These are phyloP conservation scores for Exophiala bonariae DNA, from an alignment of 2,329 filamentous ascomycete genomes.

Conservation along the genomic window DNA sequence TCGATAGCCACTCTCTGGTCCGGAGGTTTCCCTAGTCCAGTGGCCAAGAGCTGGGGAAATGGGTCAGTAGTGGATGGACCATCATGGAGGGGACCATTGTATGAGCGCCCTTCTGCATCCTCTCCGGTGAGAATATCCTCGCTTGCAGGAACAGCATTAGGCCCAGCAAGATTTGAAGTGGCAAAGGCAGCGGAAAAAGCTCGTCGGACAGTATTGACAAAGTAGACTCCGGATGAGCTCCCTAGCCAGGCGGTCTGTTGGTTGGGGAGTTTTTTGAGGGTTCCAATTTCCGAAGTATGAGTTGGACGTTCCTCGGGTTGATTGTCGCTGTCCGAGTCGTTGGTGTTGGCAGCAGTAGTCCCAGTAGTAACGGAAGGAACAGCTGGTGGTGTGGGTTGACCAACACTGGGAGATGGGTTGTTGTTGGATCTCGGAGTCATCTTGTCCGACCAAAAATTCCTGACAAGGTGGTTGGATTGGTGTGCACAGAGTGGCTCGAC, in stretches of 20 bases:
- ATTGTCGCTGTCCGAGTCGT: constrained; percentile 24
- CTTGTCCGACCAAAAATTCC: too few relatives aligned
- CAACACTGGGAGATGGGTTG: constrained; percentile 21
- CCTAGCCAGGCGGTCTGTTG: constrained; percentile 54
- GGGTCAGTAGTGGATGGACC: constrained; percentile 24
- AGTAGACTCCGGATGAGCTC: constrained; percentile 54
- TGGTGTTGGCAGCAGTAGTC: constrained; percentile 15
- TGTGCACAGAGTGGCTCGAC: too few relatives aligned
- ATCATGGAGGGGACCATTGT: constrained; percentile 25
- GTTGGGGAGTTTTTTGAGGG: constrained; percentile 42
- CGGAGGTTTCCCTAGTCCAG: constrained; percentile 29
- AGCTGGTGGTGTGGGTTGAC: constrained; percentile 23
- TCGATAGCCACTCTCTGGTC: constrained; percentile 36
- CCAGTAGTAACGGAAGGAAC: constrained; percentile 16
- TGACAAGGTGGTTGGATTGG: too few relatives aligned
- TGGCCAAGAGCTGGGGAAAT: constrained; percentile 32
- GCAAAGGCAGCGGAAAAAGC: constrained; percentile 46
- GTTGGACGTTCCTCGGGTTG: constrained; percentile 26
- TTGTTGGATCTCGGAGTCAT: constrained; percentile 23
- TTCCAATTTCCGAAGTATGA: constrained; percentile 42
- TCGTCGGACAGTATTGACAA: constrained; percentile 54
- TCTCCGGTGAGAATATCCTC: constrained; percentile 31
- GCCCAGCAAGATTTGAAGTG: constrained; percentile 19
- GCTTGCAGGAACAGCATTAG: constrained; percentile 27
- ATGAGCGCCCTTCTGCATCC: constrained; percentile 27